A percentile compares a stretch with the other conserved stretches of the same genome.
Evolutionary conservation across 805 yeast genomes (phyloP).

Genomic region (Saccharomycopsis synnaedendra): DNA sequence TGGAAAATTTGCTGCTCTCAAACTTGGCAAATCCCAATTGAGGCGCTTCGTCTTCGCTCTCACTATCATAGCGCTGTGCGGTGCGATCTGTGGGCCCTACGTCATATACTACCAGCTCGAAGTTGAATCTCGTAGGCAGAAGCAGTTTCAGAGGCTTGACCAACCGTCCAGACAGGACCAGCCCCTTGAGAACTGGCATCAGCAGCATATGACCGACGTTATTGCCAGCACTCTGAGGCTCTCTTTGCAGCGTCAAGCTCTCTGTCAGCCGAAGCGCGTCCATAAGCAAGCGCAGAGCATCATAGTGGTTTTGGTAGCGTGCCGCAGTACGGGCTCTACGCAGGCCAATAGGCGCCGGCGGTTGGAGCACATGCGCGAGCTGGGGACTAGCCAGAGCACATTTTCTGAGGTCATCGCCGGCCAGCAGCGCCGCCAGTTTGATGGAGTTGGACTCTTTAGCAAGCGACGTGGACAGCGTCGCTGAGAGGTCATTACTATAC

Average conservation of each 20-base stretch:
- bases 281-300: conserved; percentile 31
- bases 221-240: conserved; percentile 1
- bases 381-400: conserved; percentile 7
- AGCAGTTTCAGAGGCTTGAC: conserved; percentile 2
- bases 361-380: conserved; percentile 11
- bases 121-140: conserved; percentile 15
- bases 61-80: not conserved
- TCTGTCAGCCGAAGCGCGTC: conserved; percentile 33
- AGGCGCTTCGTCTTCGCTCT: not conserved
- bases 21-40: not conserved
- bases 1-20: not conserved
- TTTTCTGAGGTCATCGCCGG: conserved; percentile 10
- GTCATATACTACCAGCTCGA: conserved; percentile 15
- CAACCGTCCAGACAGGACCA: not conserved
- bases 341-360: conserved; percentile 13
- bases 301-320: conserved; percentile 37
- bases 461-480: conserved; percentile 5
- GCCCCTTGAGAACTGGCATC: conserved; percentile 7
- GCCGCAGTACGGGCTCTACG: conserved; percentile 29
- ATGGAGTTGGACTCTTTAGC: conserved; percentile 10
- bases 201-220: conserved; percentile 8
- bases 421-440: conserved; percentile 4
- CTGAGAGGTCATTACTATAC: conserved; percentile 9
- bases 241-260: conserved; percentile 18
- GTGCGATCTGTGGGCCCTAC: no score